Percentiles rank a stretch among this genome's conserved stretches.
These are phyloP conservation scores for Trametes gibbosa DNA, from an alignment of 768 basidiomycete genomes.

Conservation along the genomic window DNA sequence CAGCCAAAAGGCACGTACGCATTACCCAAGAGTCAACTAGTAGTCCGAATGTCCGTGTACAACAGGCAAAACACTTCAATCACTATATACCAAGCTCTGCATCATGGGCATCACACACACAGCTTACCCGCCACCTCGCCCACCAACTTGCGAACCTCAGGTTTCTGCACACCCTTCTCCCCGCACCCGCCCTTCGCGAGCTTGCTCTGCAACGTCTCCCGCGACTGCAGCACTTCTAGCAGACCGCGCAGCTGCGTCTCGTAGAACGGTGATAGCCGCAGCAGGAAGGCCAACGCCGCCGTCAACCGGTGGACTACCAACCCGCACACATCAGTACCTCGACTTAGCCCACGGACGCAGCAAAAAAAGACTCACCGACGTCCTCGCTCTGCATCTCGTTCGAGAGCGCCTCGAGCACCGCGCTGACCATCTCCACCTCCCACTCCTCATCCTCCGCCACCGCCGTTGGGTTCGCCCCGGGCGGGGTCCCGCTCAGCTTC, in stretches of 20 bases:
- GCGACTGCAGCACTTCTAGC: constrained; percentile 69
- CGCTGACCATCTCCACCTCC: constrained; percentile 82
- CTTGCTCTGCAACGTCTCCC: constrained; percentile 55
- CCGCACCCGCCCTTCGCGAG: constrained; percentile 50
- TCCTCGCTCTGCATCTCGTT: constrained; percentile 75
- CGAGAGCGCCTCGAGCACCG: constrained; percentile 74
- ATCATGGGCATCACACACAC: constrained; percentile 24
- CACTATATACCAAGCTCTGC: neutral
- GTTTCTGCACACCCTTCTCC: constrained; percentile 53
- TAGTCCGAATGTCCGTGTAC: too few relatives aligned
- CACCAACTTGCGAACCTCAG: constrained; percentile 63
- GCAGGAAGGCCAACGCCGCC: constrained; percentile 72
- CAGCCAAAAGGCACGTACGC: too few relatives aligned
- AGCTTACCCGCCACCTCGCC: constrained; percentile 56
- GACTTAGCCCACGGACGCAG: neutral
- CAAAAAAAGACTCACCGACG: constrained; percentile 47
- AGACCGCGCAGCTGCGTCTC: constrained; percentile 52
- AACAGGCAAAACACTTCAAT: too few relatives aligned
- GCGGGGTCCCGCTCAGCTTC: constrained; percentile 29
- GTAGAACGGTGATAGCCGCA: constrained; percentile 73
- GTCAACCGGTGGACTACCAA: constrained; percentile 73
- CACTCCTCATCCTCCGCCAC: constrained; percentile 70
- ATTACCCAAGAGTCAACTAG: too few relatives aligned
- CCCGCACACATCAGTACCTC: neutral
- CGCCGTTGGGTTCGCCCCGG: constrained; percentile 31